Conservation (phyloP, 768 basidiomycete species). For the Lepiota venenata region DNA sequence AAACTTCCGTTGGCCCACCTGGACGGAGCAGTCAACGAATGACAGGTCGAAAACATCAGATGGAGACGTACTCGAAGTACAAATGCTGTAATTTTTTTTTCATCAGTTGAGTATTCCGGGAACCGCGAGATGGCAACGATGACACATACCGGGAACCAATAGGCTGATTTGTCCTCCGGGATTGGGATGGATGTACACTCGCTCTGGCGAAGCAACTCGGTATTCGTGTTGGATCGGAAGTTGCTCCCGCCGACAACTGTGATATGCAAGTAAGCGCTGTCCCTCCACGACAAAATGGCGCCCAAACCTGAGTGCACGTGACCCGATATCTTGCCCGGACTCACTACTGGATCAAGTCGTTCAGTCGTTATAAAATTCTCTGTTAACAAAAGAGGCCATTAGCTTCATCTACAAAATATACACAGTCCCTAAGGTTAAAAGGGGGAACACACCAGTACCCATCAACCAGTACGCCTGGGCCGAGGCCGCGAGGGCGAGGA, state of each 20-base stretch:
- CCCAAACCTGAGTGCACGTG: constrained; percentile 44
- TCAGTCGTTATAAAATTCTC: constrained; percentile 40
- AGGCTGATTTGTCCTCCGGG: constrained; percentile 48
- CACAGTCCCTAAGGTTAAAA: not conserved
- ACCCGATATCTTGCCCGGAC: constrained; percentile 39
- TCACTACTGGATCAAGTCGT: constrained; percentile 49
- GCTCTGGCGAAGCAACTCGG: constrained; percentile 39
- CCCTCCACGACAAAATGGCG: constrained; percentile 1
- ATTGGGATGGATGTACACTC: constrained; percentile 53
- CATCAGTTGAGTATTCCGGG: constrained; percentile 5
- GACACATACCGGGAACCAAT: constrained; percentile 47
- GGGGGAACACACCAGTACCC: constrained; percentile 30
- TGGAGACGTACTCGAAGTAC: constrained; percentile 42
- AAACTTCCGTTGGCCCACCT: constrained; percentile 50
- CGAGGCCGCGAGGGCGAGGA: constrained; percentile 25
- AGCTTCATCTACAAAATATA: not conserved
- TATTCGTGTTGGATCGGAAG: constrained; percentile 39
- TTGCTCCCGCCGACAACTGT: constrained; percentile 52
- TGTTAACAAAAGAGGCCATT: not conserved
- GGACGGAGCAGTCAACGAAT: not conserved
- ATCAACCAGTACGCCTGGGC: constrained; percentile 45
- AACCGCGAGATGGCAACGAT: not conserved
- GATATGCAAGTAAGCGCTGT: not conserved
- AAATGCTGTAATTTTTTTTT: constrained; percentile 30
- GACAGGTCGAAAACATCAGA: not conserved